Evolutionary conservation across 129 eudicot genomes (phyloP).

Genomic region (Escallonia rubra): DNA sequence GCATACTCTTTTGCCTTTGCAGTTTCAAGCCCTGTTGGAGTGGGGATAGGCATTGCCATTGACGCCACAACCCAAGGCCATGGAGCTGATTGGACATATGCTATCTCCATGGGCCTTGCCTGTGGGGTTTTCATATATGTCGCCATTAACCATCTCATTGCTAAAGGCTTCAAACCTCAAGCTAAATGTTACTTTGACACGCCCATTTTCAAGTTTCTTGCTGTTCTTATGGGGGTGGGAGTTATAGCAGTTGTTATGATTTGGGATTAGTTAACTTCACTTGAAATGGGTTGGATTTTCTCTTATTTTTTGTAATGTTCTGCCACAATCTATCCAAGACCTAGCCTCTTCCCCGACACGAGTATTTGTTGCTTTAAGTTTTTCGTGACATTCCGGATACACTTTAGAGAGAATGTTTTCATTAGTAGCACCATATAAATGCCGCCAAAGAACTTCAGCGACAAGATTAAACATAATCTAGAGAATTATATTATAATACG

Average conservation of each 20-base stretch:
- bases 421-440: no score
- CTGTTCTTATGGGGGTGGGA: constrained; percentile 73
- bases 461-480: no score
- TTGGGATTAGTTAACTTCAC: constrained; percentile 38
- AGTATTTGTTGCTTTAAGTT: no score
- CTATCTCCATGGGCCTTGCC: constrained; percentile 75
- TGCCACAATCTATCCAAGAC: no score
- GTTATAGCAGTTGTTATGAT: constrained; percentile 82
- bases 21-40: constrained; percentile 80
- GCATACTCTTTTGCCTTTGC: constrained; percentile 79
- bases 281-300: no score
- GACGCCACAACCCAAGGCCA: constrained; percentile 64
- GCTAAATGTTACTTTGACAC: constrained; percentile 46
- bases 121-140: constrained; percentile 84
- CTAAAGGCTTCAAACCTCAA: constrained; percentile 74
- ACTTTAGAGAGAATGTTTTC: no score
- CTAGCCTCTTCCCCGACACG: no score
- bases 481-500: no score
- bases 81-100: constrained; percentile 77
- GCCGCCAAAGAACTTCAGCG: no score
- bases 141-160: constrained; percentile 70
- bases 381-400: no score
- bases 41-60: constrained; percentile 71
- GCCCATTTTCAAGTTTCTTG: constrained; percentile 72
- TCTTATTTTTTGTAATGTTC: no score